Conservation (phyloP, 306 rosid genomes). For the Benincasa hispida region DNA sequence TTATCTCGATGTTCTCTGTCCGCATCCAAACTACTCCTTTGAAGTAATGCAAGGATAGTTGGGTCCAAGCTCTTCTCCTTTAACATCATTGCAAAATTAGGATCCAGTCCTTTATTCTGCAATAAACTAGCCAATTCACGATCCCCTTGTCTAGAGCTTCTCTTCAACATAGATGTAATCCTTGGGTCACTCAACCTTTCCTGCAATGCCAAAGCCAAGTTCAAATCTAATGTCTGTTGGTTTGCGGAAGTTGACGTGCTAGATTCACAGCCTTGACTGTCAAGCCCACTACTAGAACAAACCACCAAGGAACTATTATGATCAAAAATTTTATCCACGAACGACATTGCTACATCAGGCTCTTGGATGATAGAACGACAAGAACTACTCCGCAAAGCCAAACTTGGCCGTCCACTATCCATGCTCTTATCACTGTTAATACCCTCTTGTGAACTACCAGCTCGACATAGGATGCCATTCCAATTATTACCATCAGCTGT, state of each 20-base stretch:
- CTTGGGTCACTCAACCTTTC: conserved; percentile 96
- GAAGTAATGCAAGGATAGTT: conserved; percentile 86
- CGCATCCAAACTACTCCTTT: conserved; percentile 95
- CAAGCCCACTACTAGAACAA: conserved; percentile 88
- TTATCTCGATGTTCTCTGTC: conserved; percentile 94
- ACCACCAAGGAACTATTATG: conserved; percentile 55
- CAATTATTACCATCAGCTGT: conserved; percentile 68
- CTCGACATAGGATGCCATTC: conserved; percentile 50
- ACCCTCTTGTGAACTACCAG: conserved; percentile 73
- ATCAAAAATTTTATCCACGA: conserved; percentile 47
- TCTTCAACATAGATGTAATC: conserved; percentile 76
- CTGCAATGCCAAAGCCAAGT: conserved; percentile 85
- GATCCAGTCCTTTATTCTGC: conserved; percentile 97
- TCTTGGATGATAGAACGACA: conserved; percentile 87
- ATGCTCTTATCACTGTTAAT: conserved; percentile 88
- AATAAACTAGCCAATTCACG: conserved; percentile 63
- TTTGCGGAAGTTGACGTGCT: conserved; percentile 78
- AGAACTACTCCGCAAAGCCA: conserved; percentile 86
- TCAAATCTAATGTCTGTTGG: conserved; percentile 83
- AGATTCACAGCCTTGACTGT: conserved; percentile 89
- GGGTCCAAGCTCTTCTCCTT: conserved; percentile 98
- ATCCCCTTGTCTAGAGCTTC: conserved; percentile 74
- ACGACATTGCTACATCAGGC: conserved; percentile 58
- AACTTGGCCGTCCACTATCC: conserved; percentile 97
- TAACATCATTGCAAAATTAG: conserved; percentile 98